Base-by-base conservation (phyloP, 2,329 filamentous ascomycete species). In the Penicillium corylophilum region DNA sequence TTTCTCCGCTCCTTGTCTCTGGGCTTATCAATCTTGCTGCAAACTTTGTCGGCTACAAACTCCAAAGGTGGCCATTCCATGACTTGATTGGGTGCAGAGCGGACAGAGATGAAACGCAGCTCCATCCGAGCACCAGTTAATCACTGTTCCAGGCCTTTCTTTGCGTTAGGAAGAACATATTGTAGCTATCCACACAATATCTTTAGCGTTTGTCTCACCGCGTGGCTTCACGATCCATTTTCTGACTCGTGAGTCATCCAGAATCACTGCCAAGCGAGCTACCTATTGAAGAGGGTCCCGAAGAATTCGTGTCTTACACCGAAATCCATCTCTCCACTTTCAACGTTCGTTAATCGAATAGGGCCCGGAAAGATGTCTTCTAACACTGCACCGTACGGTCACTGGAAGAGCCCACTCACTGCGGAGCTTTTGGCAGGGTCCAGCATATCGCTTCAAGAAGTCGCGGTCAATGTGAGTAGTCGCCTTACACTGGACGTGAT, bases 401-500 rank as follows among this genome's bases (percentile, higher is more conserved):
- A 65, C 2, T 75, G 72, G 71, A 61, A 59, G 15, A 74, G 71
- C 44, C 71, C 72, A 2, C 69, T 75, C 24, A 71, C 68, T 1
- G 62, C 70, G 7, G 67, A 71, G 22, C 60, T 65, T 7, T 54
- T 74, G 15, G 64, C 72, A 12, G 65, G 63, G 18, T 61, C 64
- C 43, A 67, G 61, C 35, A 64, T 72, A 7, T 57, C 51, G 5
- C 65, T 75, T 8, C 57, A 67, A 16, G 68, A 69, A 55, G 57
- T 69, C 22, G 62, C 53, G 5, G 61, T 67, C 31, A 61, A 67
- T 55, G 66, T 69, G 49, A 42, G 61, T 55, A 10, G 29, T 12
- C 40, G n/a, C 6, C 16, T n/a, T 12, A 20, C 10, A 20, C 13
- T 15, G 20, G 24, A 51, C 7, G 9, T 8, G 36, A 23, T 15